These are phyloP conservation scores for Fusarium camptoceras DNA, from an alignment of 2,329 filamentous ascomycete genomes.

Conservation along the genomic window DNA sequence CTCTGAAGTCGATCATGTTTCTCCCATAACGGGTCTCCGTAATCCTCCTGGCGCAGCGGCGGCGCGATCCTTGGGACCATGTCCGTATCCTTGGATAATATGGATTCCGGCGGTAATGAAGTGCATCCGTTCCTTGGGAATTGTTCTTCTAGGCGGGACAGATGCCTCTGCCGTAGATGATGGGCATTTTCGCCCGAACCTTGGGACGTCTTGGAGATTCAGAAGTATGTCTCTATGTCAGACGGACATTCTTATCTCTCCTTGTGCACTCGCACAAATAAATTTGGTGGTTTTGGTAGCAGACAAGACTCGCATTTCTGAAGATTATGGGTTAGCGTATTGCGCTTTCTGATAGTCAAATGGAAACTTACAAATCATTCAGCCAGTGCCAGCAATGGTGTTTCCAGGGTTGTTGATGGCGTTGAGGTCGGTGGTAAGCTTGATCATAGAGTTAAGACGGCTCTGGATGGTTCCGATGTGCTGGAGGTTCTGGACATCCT, in stretches of 20 bases:
- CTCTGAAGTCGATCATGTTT: constrained; percentile 27
- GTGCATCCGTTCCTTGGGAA: constrained; percentile 30
- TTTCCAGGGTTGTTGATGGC: constrained; percentile 41
- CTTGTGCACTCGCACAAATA: constrained; percentile 43
- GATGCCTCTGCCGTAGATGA: constrained; percentile 34
- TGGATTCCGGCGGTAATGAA: constrained; percentile 38
- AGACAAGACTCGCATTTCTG: constrained; percentile 41
- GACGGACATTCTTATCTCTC: constrained; percentile 38
- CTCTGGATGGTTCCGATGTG: constrained; percentile 64
- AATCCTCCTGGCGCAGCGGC: constrained; percentile 31
- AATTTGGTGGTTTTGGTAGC: constrained; percentile 39
- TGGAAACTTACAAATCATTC: constrained; percentile 44
- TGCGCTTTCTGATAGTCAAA: background rate
- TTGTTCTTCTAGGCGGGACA: constrained; percentile 32
- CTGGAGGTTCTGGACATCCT: constrained; percentile 65
- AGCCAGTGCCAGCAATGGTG: constrained; percentile 48
- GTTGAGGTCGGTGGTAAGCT: constrained; percentile 56
- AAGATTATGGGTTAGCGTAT: constrained; percentile 14
- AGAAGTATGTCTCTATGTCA: constrained; percentile 40
- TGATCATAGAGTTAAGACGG: constrained; percentile 64
- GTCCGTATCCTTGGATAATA: constrained; percentile 28
- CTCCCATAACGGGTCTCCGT: constrained; percentile 21
- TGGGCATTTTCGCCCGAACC: constrained; percentile 36
- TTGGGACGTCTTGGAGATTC: constrained; percentile 37
- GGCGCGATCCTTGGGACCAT: constrained; percentile 35